phyloP scores from a whole-genome alignment of 1,139 yeast species.

The Yamadazyma triangularis region DNA sequence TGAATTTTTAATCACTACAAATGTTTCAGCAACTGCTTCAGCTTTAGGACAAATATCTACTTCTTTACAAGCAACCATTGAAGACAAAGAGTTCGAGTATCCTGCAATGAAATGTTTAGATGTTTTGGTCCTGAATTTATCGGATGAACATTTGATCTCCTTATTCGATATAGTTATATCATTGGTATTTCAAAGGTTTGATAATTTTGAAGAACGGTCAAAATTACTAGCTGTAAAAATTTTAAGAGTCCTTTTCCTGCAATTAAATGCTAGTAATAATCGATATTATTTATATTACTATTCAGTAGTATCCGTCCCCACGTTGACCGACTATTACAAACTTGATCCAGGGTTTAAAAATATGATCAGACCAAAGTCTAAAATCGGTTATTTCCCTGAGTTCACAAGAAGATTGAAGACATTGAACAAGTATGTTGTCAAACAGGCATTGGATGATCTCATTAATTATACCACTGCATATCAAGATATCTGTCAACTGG shows the following conservation, averaged over 20 bases:
- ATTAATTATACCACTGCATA: constrained; percentile 44
- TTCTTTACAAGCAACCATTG: constrained; percentile 78
- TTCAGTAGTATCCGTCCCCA: constrained; percentile 46
- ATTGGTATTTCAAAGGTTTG: constrained; percentile 60
- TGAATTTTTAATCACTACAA: constrained; percentile 58
- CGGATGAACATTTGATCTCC: constrained; percentile 48
- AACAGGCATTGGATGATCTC: constrained; percentile 73
- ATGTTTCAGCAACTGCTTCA: constrained; percentile 59
- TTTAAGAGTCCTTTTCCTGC: constrained; percentile 34
- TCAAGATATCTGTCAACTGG: constrained; percentile 45
- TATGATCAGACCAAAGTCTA: constrained; percentile 20
- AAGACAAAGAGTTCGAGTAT: constrained; percentile 54
- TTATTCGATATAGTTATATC: constrained; percentile 44
- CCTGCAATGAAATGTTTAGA: constrained; percentile 69
- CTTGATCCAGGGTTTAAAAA: constrained; percentile 18
- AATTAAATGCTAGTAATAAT: constrained; percentile 26
- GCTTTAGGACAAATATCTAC: constrained; percentile 88
- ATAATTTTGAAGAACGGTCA: constrained; percentile 41
- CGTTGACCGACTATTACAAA: constrained; percentile 26
- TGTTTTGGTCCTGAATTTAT: constrained; percentile 46
- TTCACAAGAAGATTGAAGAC: constrained; percentile 55
- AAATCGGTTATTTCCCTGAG: constrained; percentile 39
- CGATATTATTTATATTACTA: constrained; percentile 46
- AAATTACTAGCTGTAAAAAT: constrained; percentile 45
- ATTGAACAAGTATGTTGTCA: constrained; percentile 72